Conservation (phyloP, 2,329 filamentous ascomycete species). For the Aspergillus quadrilineatus region DNA sequence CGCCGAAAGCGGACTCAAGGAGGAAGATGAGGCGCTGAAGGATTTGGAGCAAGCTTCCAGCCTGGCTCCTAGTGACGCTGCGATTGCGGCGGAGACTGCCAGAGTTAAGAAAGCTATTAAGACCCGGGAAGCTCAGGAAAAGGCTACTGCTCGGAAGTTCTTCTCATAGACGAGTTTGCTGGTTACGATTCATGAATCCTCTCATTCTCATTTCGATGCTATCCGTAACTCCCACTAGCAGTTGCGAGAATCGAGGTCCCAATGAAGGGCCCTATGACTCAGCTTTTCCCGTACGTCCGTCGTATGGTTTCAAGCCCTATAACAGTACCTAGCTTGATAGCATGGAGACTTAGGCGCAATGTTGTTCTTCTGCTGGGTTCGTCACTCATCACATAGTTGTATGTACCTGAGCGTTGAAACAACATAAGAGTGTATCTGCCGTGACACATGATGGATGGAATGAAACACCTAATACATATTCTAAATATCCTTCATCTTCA, state of each 20-base stretch:
- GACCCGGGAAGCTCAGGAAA: constrained; percentile 79
- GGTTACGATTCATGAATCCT: constrained; percentile 33
- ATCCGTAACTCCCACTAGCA: constrained; percentile 16
- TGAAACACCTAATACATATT: too few relatives aligned
- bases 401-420: background rate
- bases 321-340: constrained; percentile 8
- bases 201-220: constrained; percentile 16
- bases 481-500: background rate
- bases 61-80: constrained; percentile 72
- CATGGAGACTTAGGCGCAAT: constrained; percentile 14
- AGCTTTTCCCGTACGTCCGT: background rate
- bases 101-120: constrained; percentile 74
- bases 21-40: constrained; percentile 76
- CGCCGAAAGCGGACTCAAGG: constrained; percentile 73
- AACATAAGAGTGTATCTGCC: background rate
- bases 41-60: constrained; percentile 74
- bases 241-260: constrained; percentile 1
- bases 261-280: background rate
- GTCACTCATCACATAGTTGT: background rate
- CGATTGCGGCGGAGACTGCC: constrained; percentile 71
- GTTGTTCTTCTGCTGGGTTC: background rate
- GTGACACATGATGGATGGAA: too few relatives aligned
- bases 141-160: constrained; percentile 89
- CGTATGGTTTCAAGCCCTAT: constrained; percentile 9
- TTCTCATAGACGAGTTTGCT: constrained; percentile 55